A percentile compares a stretch with the other conserved stretches of the same genome.
phyloP scores from a whole-genome alignment of 371 early-diverging fungal genomes.

The Mucor mucedo region DNA sequence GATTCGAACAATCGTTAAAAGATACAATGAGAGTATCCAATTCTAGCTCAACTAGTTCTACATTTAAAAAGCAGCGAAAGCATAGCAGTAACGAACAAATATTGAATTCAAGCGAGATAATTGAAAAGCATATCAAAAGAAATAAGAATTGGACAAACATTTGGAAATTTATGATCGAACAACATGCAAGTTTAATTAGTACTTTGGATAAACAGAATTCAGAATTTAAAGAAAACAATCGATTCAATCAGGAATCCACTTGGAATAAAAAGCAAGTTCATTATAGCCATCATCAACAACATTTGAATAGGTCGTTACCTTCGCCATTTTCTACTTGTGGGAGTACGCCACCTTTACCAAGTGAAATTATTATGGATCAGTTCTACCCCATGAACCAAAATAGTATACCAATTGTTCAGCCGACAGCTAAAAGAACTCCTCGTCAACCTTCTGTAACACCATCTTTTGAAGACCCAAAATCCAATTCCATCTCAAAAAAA shows the following conservation, averaged over 20 bases:
- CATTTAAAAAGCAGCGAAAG: constrained; percentile 13
- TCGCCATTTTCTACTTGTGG: constrained; percentile 22
- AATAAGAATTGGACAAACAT: constrained; percentile 49
- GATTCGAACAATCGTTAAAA: constrained; percentile 41
- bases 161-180: constrained; percentile 50
- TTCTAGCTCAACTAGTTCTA: constrained; percentile 12
- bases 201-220: constrained; percentile 16
- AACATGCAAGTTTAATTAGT: constrained; percentile 30
- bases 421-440: background rate
- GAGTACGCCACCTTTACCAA: constrained; percentile 6
- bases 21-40: constrained; percentile 4
- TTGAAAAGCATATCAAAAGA: constrained; percentile 29
- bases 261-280: constrained; percentile 16
- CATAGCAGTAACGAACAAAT: background rate
- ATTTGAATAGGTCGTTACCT: constrained; percentile 20
- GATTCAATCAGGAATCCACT: constrained; percentile 6
- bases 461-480: background rate
- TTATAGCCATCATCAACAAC: constrained; percentile 1
- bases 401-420: constrained; percentile 13
- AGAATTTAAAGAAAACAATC: background rate
- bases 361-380: constrained; percentile 18
- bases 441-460: background rate
- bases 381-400: constrained; percentile 19
- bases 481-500: constrained; percentile 26
- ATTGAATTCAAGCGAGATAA: constrained; percentile 18